Evolutionary conservation across 257 asterid genomes (phyloP), one percentile per base, ranked within the genome.

Genomic region (Ehretia macrophylla): DNA sequence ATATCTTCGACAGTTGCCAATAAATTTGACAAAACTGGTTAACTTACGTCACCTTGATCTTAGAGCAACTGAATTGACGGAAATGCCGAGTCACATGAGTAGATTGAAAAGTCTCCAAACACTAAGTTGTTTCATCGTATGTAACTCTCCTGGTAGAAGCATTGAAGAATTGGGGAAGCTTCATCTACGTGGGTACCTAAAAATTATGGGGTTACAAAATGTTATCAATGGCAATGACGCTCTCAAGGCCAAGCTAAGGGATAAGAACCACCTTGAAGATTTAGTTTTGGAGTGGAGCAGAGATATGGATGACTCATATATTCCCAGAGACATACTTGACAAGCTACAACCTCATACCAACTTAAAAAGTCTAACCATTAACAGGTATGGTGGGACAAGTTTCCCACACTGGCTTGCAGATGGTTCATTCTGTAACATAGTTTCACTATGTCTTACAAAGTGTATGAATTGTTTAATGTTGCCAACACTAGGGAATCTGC

Each of bases 361-460:
- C 42, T 70, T 86, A 68, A 68, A 62, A n/a, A n/a, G n/a, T n/a
- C n/a, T n/a, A n/a, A n/a, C n/a, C n/a, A n/a, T n/a, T n/a, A n/a
- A n/a, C n/a, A 62, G 81, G 51, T 84, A 73, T 56, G 51, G 86
- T 18, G 87, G 85, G 53, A 59, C 55, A 50, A 59, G 17, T 18
- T 81, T 79, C 68, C 83, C 90, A 3, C 62, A 64, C 61, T 86
- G 95, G 95, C 59, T 86, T 19, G 95, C 92, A 27, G 73, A 79
- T 70, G 82, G 74, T 22, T 54, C 57, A 5, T 86, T 77, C 61
- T 18, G 39, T 51, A 66, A 73, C 40, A 57, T 86, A 27, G 77
- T 66, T 76, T 86, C 52, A 75, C 75, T n/a, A n/a, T n/a, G n/a
- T n/a, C n/a, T n/a, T n/a, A n/a, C n/a, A n/a, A n/a, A n/a, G n/a